Conservation (phyloP, 768 basidiomycete species). For the Dacryopinax primogenitus region DNA sequence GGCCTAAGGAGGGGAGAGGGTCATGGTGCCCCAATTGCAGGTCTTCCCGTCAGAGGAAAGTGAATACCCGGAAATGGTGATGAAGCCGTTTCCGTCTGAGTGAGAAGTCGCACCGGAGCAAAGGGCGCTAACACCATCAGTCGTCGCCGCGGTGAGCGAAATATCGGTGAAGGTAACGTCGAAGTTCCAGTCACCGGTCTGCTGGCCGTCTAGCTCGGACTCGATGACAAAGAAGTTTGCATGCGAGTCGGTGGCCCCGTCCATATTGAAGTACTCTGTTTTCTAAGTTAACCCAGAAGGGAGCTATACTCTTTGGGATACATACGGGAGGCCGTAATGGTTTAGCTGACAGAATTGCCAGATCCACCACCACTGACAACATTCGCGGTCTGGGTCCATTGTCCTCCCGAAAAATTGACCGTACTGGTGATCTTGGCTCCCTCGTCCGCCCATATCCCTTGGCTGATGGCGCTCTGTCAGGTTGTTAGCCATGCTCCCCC, state of each 20-base stretch:
- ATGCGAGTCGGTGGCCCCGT: neutral
- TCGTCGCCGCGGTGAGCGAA: neutral
- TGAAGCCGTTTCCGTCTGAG: constrained; percentile 9
- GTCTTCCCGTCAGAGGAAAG: neutral
- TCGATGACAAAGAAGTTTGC: constrained; percentile 10
- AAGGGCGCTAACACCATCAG: neutral
- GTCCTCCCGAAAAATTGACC: neutral
- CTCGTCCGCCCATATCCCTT: constrained; percentile 7
- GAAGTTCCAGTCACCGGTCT: constrained; percentile 9
- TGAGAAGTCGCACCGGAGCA: neutral
- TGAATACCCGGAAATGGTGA: neutral
- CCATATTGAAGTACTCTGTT: constrained; percentile 4
- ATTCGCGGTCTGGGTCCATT: neutral
- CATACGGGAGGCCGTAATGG: neutral
- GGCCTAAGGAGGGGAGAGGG: constrained; percentile 1
- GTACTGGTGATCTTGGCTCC: neutral
- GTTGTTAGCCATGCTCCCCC: neutral
- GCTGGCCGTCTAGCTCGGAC: constrained; percentile 6
- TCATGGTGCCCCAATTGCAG: constrained; percentile 6
- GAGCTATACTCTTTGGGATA: too few relatives aligned
- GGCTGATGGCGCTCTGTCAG: neutral
- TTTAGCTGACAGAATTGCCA: neutral
- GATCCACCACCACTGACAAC: neutral
- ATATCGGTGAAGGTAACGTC: constrained; percentile 9
- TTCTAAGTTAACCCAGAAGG: too few relatives aligned